Evolutionary conservation across 495 filamentous ascomycete species (phyloP), one percentile per base, ranked within the genome.

Genomic region (Saxophila tyrrhenica): DNA sequence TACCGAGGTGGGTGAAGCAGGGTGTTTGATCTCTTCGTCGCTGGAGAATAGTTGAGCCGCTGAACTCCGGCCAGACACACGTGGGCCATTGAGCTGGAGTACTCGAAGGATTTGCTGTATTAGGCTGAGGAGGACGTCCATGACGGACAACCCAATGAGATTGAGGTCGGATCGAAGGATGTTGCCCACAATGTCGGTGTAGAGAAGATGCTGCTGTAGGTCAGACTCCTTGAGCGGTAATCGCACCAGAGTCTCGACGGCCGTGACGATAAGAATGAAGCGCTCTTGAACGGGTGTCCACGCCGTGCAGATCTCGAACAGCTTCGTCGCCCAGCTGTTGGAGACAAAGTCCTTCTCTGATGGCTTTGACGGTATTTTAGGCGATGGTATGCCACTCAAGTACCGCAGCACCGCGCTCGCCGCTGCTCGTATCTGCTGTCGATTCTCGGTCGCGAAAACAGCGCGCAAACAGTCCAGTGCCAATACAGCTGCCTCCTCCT

Each of bases 111-210:
- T 84, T 54, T 92, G 88, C 41, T 83, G 80, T 51, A 94, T 76
- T 5, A 96, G 74, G 19, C 87, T 86, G 20, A 91, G 71, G 19
- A 95, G 72, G 7, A 95, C 80, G 65, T 96, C 90, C 77, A 95
- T 96, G 21, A 95, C 84, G 62, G 88, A 94, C 39, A 96, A 73
- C 1, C 90, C 90, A 54, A 96, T 94, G 67, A 96, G 78, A 65
- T 94, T 96, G 61, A 94, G 82, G 25, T 87, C 79, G 0, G 89
- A 95, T 52, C 83, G 81, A 39, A 96, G 70, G n/a, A 95, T 73
- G 52, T 84, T 86, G 52, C 82, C 81, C 42, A 94, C 77, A 61
- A 94, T 78, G 47, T 79, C 83, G 0, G 82, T 76, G 42, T 94
- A 69, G 16, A 87, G 79, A 24, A 85, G 75, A 64, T 91, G 81